A percentile compares a stretch with the other conserved stretches of the same genome.
These are phyloP conservation scores for Cladosporium sp. DNA, from an alignment of 2,329 filamentous ascomycete species.

Conservation along the genomic window DNA sequence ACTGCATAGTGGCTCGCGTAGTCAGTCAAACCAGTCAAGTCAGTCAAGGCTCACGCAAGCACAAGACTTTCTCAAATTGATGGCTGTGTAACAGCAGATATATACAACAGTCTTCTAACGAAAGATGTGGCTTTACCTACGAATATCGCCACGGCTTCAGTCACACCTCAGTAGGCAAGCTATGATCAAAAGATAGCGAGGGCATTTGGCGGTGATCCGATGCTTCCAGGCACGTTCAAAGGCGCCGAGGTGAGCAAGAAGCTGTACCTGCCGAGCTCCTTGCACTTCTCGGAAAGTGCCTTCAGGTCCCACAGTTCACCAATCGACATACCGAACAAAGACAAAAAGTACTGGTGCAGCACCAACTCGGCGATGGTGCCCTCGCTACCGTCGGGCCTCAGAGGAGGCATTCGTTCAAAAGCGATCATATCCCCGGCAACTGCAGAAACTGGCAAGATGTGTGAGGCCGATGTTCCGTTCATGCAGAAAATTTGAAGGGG, in stretches of 20 bases:
- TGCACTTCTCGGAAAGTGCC: conserved; percentile 35
- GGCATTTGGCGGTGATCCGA: conserved; percentile 32
- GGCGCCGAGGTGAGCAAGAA: conserved; percentile 44
- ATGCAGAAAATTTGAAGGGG: not conserved
- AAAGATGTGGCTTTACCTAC: too few species aligned
- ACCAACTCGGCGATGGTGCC: conserved; percentile 23
- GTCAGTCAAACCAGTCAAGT: not conserved
- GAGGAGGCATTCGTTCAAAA: conserved; percentile 43
- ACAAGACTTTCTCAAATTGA: not conserved
- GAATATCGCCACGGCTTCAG: not conserved
- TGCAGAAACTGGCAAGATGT: conserved; percentile 40
- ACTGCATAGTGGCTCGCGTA: too few species aligned
- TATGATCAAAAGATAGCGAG: conserved; percentile 29
- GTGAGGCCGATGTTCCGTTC: not conserved
- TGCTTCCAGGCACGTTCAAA: conserved; percentile 39
- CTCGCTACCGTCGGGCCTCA: conserved; percentile 22
- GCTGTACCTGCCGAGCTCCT: conserved; percentile 35
- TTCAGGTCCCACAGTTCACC: conserved; percentile 46
- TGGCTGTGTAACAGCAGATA: not conserved
- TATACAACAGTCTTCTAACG: too few species aligned
- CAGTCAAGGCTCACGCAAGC: not conserved
- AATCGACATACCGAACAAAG: conserved; percentile 41
- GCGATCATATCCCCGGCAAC: conserved; percentile 54
- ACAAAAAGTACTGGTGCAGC: conserved; percentile 39
- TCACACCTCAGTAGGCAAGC: not conserved